Base-by-base conservation (phyloP, 495 filamentous ascomycete species). In the Penicillium subrubescens region DNA sequence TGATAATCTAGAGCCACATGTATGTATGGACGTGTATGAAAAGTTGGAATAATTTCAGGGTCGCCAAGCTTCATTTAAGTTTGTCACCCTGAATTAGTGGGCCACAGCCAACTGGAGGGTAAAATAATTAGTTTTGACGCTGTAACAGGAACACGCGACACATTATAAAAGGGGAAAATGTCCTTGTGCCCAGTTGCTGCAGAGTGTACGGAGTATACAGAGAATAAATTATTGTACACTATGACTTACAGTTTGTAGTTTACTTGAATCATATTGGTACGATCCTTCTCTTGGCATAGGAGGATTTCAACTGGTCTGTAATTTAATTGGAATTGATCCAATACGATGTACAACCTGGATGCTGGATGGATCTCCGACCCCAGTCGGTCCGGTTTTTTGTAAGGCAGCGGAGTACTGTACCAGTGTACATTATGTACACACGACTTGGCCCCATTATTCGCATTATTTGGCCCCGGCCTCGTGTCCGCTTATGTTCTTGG, bases 141-240 rank as follows among this genome's bases (percentile, higher is more conserved):
- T n/a, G n/a, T n/a, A n/a, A n/a, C n/a, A n/a, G n/a, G n/a, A 25
- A 51, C 48, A 52, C 48, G 48, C 48, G 48, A 52, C 23, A 27
- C 25, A 17, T 6, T 5, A n/a, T 48, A 10, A 31, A 52, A 52
- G 48, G 48, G 27, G 48, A 29, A 52, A 52, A 31, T 7, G 48
- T 5, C n/a, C 48, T 52, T 52, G 48, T 52, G 48, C 48, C 48
- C 8, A 31, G 12, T 17, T 8, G 8, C 21, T 15, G 4, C 25
- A 27, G 25, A 27, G 25, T 27, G 4, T 27, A 27, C 25, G 4
- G 25, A 27, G 25, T 27, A 27, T n/a, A n/a, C n/a, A n/a, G n/a
- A n/a, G n/a, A 27, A 1, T 27, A 2, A 27, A 2, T 1, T 27
- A 27, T 27, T 27, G 31, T 33, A 33, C 31, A 4, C 5, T 8